A percentile compares a stretch with the other conserved stretches of the same genome.
Conservation (phyloP, 306 rosid genomes). For the Spatholobus suberectus region DNA sequence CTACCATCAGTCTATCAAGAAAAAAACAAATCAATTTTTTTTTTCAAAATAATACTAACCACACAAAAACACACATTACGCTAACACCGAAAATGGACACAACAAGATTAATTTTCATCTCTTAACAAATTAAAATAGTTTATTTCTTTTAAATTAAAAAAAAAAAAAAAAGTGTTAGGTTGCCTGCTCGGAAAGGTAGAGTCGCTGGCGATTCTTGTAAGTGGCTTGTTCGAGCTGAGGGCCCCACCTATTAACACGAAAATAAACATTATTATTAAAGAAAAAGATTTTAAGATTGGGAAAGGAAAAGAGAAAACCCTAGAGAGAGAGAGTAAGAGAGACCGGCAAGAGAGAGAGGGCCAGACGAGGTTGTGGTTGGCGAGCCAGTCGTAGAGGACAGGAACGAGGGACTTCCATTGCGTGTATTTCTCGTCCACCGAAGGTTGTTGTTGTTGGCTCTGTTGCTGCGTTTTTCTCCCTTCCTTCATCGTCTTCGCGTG, state of each 20-base stretch:
- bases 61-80: neutral
- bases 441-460: slow-evolving; percentile 56
- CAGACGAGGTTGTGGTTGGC: slow-evolving; percentile 94
- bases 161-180: neutral
- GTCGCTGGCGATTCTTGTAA: slow-evolving; percentile 95
- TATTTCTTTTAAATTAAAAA: neutral
- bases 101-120: neutral
- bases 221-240: slow-evolving; percentile 97
- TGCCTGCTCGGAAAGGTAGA: slow-evolving; percentile 96
- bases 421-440: slow-evolving; percentile 81
- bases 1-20: slow-evolving; percentile 87
- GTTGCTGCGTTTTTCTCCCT: slow-evolving; percentile 59
- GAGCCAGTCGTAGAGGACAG: slow-evolving; percentile 95
- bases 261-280: neutral
- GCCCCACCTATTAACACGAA: slow-evolving; percentile 70
- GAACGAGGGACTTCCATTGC: slow-evolving; percentile 90
- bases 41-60: neutral
- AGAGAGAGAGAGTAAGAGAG: neutral
- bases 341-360: slow-evolving; percentile 99
- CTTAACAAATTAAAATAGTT: neutral
- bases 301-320: slow-evolving; percentile 16
- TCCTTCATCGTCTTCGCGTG: slow-evolving; percentile 32
- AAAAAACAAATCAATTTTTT: neutral
- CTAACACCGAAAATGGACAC: neutral
- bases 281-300: neutral